These are phyloP conservation scores for Phytophthora hibernalis DNA, from an alignment of 352 stramenopile genomes.

Conservation along the genomic window DNA sequence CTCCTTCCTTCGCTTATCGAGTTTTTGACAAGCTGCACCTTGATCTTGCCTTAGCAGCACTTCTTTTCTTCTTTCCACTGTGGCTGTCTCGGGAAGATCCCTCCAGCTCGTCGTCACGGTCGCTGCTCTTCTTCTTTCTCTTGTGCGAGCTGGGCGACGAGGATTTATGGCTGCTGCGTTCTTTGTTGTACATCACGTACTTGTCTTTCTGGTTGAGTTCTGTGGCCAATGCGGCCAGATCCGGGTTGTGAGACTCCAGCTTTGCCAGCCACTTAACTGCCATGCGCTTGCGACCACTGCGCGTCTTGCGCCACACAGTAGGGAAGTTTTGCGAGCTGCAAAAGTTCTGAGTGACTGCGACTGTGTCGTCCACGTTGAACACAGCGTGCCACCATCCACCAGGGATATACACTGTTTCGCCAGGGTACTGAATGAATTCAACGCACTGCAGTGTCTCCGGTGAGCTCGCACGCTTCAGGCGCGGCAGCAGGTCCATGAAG, in stretches of 20 bases:
- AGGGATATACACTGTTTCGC: conserved; percentile 94
- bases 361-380: conserved; percentile 91
- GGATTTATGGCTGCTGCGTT: conserved; percentile 22
- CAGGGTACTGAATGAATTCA: conserved; percentile 91
- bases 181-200: conserved; percentile 85
- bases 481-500: conserved; percentile 92
- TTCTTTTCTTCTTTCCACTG: conserved; percentile 45
- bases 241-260: conserved; percentile 81
- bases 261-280: conserved; percentile 93
- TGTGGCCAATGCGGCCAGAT: conserved; percentile 81
- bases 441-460: conserved; percentile 72
- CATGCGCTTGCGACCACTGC: conserved; percentile 94
- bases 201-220: conserved; percentile 90
- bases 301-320: conserved; percentile 88
- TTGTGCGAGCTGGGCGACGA: conserved; percentile 34
- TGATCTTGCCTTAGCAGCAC: conserved; percentile 19
- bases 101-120: conserved; percentile 28
- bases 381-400: conserved; percentile 95
- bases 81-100: conserved; percentile 18
- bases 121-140: conserved; percentile 50
- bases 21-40: background rate
- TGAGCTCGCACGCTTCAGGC: conserved; percentile 82
- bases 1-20: background rate
- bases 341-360: conserved; percentile 96
- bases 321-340: conserved; percentile 92